Percentiles rank a stretch among this genome's conserved stretches.
These are phyloP conservation scores for Penicillium sp. DNA, from an alignment of 2,329 filamentous ascomycete genomes.

Conservation along the genomic window DNA sequence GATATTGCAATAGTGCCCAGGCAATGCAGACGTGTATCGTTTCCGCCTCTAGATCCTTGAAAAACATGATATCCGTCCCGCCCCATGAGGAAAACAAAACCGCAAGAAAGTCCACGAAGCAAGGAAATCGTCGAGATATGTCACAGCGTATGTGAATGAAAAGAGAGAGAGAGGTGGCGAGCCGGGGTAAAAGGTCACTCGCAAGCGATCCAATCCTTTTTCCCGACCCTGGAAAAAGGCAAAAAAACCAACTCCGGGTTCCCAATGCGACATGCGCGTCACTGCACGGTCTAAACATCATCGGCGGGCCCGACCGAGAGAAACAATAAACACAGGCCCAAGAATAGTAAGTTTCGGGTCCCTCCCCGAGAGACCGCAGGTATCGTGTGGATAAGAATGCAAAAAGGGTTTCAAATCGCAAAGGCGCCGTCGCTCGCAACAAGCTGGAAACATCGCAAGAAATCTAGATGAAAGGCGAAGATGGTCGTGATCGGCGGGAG, in stretches of 20 bases:
- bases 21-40: slow-evolving; percentile 50
- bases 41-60: slow-evolving; percentile 47
- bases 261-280: slow-evolving; percentile 36
- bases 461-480: slow-evolving; percentile 37
- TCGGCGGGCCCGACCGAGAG: slow-evolving; percentile 34
- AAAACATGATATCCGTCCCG: slow-evolving; percentile 39
- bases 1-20: slow-evolving; percentile 41
- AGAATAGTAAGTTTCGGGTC: slow-evolving; percentile 31
- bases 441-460: slow-evolving; percentile 39
- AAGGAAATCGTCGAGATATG: slow-evolving; percentile 31
- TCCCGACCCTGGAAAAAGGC: slow-evolving; percentile 20
- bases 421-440: slow-evolving; percentile 45
- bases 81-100: slow-evolving; percentile 31
- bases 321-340: slow-evolving; percentile 22
- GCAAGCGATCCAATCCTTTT: slow-evolving; percentile 22
- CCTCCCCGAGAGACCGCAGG: slow-evolving; percentile 41
- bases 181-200: slow-evolving; percentile 26
- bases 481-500: slow-evolving; percentile 38
- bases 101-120: slow-evolving; percentile 29
- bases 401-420: slow-evolving; percentile 42
- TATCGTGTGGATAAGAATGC: slow-evolving; percentile 39
- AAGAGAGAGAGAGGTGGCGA: not conserved
- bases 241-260: slow-evolving; percentile 40
- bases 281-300: slow-evolving; percentile 46
- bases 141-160: slow-evolving; percentile 31